Base-by-base conservation (phyloP, 2,329 filamentous ascomycete species). In the Coleophoma crateriformis region DNA sequence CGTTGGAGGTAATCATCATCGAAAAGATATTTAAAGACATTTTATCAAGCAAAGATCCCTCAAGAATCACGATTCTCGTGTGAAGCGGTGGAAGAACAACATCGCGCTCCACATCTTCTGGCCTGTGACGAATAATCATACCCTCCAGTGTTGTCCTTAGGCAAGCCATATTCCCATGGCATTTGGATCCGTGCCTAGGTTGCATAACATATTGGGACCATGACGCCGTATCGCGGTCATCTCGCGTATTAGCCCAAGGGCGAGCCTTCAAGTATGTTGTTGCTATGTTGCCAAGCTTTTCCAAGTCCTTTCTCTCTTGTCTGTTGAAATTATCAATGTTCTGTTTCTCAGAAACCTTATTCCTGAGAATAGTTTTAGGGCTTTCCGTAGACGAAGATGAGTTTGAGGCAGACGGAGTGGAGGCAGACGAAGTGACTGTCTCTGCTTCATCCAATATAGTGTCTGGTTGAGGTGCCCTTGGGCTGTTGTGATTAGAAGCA, bases 1-100 rank as follows among this genome's bases (percentile, higher is more conserved):
- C 84, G 62, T 97, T 97, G 56, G 89, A 85, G 2, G 88, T 84
- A 43, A 96, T 81, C 62, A 89, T 83, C 68, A 94, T 87, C 1
- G 88, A 80, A 62, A 96, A 96, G 1, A 95, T 69, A 57, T 96
- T 96, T 22, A 91, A 75, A 0, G 85, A 88, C 10, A 96, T 67
- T 60, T 84, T 89, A 66, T 96, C 91, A 61, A 92, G 90, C 59
- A 85, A 89, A 1, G 85, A 92, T 0, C 90, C 90, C 53, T 94
- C 81, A 2, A 96, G 73, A 48, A 85, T 76, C 0, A 94, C 78
- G 1, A 88, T 72, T 43, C 79, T 82, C 61, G 95, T 87, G 38
- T 82, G 70, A 3, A 96, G 77, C 0, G 80, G 76, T 0, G 92
- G 92, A 10, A 96, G 73, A 4, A 71, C 61, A 10, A 85, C 73